Base-by-base conservation (phyloP, 805 yeast genomes). In the Brettanomyces custersianus region DNA sequence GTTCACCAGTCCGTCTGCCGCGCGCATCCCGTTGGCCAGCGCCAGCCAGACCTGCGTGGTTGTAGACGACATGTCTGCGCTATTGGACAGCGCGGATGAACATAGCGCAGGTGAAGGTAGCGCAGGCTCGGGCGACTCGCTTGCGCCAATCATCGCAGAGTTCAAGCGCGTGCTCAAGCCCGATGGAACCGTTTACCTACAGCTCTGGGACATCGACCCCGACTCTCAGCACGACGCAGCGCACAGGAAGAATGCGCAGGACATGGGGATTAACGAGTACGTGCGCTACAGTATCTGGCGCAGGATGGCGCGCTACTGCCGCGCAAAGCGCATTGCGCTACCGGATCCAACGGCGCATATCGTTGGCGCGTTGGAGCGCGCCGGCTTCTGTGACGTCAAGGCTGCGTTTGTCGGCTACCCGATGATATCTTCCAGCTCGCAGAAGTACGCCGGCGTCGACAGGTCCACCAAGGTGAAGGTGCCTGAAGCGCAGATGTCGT, bases 121-220 rank as follows among this genome's bases (percentile, higher is more conserved):
- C n/a, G n/a, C n/a, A n/a, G n/a, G n/a, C n/a, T n/a, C n/a, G n/a
- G n/a, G n/a, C n/a, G 28, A 12, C 6, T 7, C 3, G 8, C 35
- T 57, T 22, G 10, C 21, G 0, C 29, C 39, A 0, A 43, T 52
- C 2, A 39, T 60, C 5, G 34, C 29, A 5, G 65, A 60, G 37
- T 47, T 56, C 35, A 36, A 46, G 10, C 34, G 65, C 32, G 46
- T 58, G 4, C 36, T 60, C 25, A 52, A 48, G 31, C 55, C 55
- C 3, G 47, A 47, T 5, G 65, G 62, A 5, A 41, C 35, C 27
- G 29, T 58, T 11, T 59, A 55, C 38, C 40, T 60, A 9, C 40
- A 46, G 11, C 25, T 58, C 7, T 50, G 48, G 42, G 62, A 60
- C 39, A 40, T 54, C 12, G 50, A 51, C 21, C 33, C 37, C 16